Evolutionary conservation across 139 green algal species (phyloP), one percentile per base, ranked within the genome.

Genomic region (Chlamydomonas asymmetrica): DNA sequence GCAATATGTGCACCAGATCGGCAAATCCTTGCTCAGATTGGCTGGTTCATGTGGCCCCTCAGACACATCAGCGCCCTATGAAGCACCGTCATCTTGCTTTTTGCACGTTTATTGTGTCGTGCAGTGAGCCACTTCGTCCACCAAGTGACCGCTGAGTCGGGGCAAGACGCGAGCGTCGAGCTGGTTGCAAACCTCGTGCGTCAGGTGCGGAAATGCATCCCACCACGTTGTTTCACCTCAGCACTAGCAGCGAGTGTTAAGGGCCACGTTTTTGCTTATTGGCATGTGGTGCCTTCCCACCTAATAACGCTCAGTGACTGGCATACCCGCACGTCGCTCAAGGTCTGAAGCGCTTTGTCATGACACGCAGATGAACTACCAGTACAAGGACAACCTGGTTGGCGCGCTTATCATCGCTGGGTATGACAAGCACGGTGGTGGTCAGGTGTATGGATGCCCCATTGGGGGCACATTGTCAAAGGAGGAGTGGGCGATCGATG

Each of bases 361-460:
- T 45, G 20, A 25, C 29, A 34, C 60, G 73, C 82, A 95, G 88
- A 95, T 97, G 71, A 95, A 95, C 78, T 98, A 97, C 74, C 78
- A 91, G 70, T 94, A 98, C 85, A 96, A 98, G 83, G 80, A 94
- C 63, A 79, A 85, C 65, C 86, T 99, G n/a, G 75, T 93, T 49
- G 95, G 93, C 2, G 96, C 92, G 8, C 93, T 98, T 86, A 92
- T 99, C 56, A 91, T 99, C 31, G 95, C 89, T n/a, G 95, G 95
- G 8, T 99, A 88, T 85, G 95, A 99, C 79, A 66, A 79, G 34
- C 31, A 87, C 3, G 69, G 85, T 1, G 96, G 96, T 7, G 93
- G 89, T 10, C 90, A 96, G 73, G 91, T 97, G 59, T 97, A 86
- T 73, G 91, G 89, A n/a, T 90, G 83, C 64, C 93, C 93, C 59